Evolutionary conservation across 805 yeast species (phyloP).

Genomic region (Limtongozyma cylindracea): DNA sequence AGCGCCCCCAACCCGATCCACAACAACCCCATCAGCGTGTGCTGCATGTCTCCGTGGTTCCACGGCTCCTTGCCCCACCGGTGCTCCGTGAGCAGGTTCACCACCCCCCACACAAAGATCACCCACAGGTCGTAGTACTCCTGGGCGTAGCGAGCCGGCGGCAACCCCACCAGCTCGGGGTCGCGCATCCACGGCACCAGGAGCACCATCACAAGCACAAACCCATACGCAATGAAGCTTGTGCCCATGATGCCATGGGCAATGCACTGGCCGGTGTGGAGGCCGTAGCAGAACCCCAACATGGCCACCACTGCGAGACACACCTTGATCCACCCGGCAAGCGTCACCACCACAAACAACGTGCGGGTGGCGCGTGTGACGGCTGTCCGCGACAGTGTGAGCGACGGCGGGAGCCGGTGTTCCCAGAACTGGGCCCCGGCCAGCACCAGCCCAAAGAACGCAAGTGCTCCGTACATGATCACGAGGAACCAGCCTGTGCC

Average conservation of each 20-base stretch:
- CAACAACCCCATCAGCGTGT: slow-evolving; percentile 85
- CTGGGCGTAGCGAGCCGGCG: slow-evolving; percentile 19
- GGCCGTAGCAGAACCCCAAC: slow-evolving; percentile 68
- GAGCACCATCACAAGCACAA: slow-evolving; percentile 37
- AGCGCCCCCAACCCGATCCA: slow-evolving; percentile 92
- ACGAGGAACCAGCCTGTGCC: slow-evolving; percentile 52
- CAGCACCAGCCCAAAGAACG: slow-evolving; percentile 27
- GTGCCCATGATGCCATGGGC: slow-evolving; percentile 97
- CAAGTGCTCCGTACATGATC: slow-evolving; percentile 17
- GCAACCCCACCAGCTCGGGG: slow-evolving; percentile 6
- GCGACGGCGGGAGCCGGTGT: slow-evolving; percentile 4
- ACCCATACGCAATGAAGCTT: slow-evolving; percentile 63
- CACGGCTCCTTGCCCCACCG: slow-evolving; percentile 79
- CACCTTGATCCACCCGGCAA: slow-evolving; percentile 57
- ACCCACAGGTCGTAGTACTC: slow-evolving; percentile 66
- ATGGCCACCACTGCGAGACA: slow-evolving; percentile 66
- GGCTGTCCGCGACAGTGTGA: neutral
- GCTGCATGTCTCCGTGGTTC: slow-evolving; percentile 88
- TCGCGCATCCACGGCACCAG: slow-evolving; percentile 53
- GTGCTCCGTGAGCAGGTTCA: slow-evolving; percentile 91
- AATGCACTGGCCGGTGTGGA: slow-evolving; percentile 79
- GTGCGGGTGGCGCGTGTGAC: no score
- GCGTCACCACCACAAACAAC: no score
- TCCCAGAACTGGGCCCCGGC: slow-evolving; percentile 22
- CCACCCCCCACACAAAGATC: slow-evolving; percentile 77